These are phyloP conservation scores for Gastroboletus turbinatus DNA, from an alignment of 1,284 basidiomycete species.

Conservation along the genomic window DNA sequence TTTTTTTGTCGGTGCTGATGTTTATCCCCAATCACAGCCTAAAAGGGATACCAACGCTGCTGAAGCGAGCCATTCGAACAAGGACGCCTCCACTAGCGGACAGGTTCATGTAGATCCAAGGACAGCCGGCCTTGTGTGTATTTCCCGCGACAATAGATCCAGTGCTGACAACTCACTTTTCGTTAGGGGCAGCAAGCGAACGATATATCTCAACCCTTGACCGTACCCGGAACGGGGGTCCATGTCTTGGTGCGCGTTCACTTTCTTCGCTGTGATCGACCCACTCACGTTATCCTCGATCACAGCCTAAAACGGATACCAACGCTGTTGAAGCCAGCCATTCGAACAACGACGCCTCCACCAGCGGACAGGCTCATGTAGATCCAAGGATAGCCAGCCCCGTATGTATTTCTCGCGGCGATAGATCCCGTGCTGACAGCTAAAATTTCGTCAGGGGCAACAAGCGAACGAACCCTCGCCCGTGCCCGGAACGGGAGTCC, in stretches of 20 bases:
- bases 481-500: background rate
- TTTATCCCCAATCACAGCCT: background rate
- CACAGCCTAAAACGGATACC: background rate
- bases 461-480: background rate
- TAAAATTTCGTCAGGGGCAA: background rate
- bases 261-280: too few relatives aligned
- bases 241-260: background rate
- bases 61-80: background rate
- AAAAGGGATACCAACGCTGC: background rate
- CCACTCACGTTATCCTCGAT: background rate
- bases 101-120: background rate
- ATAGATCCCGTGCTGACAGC: background rate
- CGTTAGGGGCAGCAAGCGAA: background rate
- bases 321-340: background rate
- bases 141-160: background rate
- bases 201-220: background rate
- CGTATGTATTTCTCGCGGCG: background rate
- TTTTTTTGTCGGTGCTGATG: background rate
- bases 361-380: too few relatives aligned
- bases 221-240: background rate
- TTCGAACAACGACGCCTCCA: background rate
- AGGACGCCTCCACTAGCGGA: background rate
- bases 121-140: background rate
- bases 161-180: background rate
- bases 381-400: background rate